Conservation (phyloP, 1,284 basidiomycete genomes). For the Pseudozyma sp. region DNA sequence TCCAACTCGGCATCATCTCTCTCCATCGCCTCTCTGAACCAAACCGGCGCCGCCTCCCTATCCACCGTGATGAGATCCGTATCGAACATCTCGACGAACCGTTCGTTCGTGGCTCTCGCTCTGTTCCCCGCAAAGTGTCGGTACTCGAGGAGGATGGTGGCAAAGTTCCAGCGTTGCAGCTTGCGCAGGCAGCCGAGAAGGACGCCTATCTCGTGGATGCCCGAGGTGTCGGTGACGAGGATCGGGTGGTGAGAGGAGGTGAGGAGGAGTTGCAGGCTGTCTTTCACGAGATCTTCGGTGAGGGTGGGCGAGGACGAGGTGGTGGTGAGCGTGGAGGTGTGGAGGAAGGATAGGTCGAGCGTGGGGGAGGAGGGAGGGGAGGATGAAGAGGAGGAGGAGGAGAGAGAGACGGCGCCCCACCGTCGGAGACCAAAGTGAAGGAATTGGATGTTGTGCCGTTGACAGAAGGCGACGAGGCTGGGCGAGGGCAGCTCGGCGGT, state of each 20-base stretch:
- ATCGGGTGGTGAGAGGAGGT: conserved; percentile 51
- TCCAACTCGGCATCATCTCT: conserved; percentile 50
- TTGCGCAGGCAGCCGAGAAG: conserved; percentile 64
- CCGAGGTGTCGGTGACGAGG: conserved; percentile 61
- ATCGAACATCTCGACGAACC: conserved; percentile 68
- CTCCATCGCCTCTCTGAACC: conserved; percentile 54
- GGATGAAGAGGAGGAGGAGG: not conserved
- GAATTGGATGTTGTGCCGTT: conserved; percentile 41
- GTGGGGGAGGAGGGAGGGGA: not conserved
- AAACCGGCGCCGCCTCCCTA: conserved; percentile 44
- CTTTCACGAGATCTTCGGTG: conserved; percentile 59
- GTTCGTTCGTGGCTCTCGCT: conserved; percentile 59
- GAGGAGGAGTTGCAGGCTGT: conserved; percentile 59
- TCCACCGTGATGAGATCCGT: conserved; percentile 60
- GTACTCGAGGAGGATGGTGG: conserved; percentile 65
- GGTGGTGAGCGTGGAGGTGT: conserved; percentile 6
- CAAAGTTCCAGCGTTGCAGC: conserved; percentile 65
- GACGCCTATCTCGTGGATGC: conserved; percentile 64
- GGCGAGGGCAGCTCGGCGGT: conserved; percentile 60
- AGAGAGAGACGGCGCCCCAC: conserved; percentile 11
- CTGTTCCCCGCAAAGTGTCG: conserved; percentile 61
- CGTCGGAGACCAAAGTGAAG: conserved; percentile 56
- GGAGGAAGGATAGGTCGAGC: conserved; percentile 21
- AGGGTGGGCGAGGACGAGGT: conserved; percentile 35
- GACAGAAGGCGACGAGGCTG: conserved; percentile 45